A percentile compares a stretch with the other conserved stretches of the same genome.
These are phyloP conservation scores for Pyrenopolyporus hunteri DNA, from an alignment of 495 filamentous ascomycete species.

Conservation along the genomic window DNA sequence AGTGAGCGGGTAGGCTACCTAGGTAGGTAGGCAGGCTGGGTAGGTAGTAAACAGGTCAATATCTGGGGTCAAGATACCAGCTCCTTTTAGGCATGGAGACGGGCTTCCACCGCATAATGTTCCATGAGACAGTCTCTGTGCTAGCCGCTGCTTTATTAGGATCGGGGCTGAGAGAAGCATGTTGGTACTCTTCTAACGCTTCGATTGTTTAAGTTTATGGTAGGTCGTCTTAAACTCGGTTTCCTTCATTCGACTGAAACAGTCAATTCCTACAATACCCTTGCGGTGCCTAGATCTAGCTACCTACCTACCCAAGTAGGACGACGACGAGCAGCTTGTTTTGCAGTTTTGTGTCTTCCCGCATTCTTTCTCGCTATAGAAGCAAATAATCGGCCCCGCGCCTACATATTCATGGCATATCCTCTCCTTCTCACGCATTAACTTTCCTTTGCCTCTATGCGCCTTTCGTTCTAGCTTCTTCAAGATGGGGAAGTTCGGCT, in stretches of 20 bases:
- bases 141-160: no score
- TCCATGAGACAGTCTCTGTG: no score
- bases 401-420: neutral
- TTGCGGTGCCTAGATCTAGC: no score
- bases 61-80: no score
- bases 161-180: constrained; percentile 18
- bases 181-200: constrained; percentile 11
- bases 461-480: neutral
- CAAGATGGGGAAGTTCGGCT: constrained; percentile 34
- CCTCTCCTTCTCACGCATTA: neutral
- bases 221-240: neutral
- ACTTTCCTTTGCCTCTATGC: neutral
- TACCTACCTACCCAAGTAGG: neutral
- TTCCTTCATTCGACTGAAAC: no score
- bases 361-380: neutral
- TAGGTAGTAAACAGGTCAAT: no score
- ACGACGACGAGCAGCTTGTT: constrained; percentile 10
- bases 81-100: no score
- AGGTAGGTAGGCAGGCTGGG: neutral
- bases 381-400: neutral
- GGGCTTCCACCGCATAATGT: no score
- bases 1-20: no score
- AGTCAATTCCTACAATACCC: no score
- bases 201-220: neutral
- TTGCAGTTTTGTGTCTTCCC: neutral